These are phyloP conservation scores for Rubroshorea leprosula DNA, from an alignment of 345 rosid genomes.

Conservation along the genomic window DNA sequence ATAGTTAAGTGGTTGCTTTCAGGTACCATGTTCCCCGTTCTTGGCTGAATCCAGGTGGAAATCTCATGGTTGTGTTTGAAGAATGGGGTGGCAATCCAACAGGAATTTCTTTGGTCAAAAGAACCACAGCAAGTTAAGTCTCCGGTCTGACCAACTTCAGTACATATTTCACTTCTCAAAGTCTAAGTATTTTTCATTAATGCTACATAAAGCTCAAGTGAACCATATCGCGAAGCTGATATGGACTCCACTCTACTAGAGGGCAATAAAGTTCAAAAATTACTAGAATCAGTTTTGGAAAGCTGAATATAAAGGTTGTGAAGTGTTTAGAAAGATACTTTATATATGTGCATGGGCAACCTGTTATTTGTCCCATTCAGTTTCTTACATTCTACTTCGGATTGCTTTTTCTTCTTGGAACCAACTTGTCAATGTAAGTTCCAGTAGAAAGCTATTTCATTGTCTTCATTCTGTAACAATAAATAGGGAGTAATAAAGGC, in stretches of 20 bases:
- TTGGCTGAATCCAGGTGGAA: constrained; percentile 66
- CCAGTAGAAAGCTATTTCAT: constrained; percentile 10
- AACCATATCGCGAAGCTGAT: not conserved
- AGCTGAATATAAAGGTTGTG: constrained; percentile 20
- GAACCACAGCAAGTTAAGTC: constrained; percentile 41
- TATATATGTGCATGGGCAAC: constrained; percentile 21
- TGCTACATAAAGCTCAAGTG: constrained; percentile 1
- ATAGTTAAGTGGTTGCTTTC: constrained; percentile 9
- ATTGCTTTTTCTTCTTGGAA: constrained; percentile 20
- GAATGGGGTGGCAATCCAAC: constrained; percentile 89
- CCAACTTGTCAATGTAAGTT: constrained; percentile 10
- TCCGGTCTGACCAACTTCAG: constrained; percentile 20
- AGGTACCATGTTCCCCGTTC: constrained; percentile 94
- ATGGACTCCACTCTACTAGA: not conserved
- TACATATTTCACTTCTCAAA: constrained; percentile 12
- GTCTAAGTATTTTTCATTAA: no score
- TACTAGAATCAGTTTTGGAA: constrained; percentile 2
- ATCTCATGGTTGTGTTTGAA: constrained; percentile 68
- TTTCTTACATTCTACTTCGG: constrained; percentile 12
- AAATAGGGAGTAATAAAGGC: constrained; percentile 14
- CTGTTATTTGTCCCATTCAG: constrained; percentile 18
- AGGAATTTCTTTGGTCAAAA: constrained; percentile 59
- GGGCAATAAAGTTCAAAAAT: constrained; percentile 8
- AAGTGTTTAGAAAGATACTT: constrained; percentile 9
- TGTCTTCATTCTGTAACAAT: constrained; percentile 15